Conservation (phyloP, 176 grass and related monocot species). For the Areca catechu region DNA sequence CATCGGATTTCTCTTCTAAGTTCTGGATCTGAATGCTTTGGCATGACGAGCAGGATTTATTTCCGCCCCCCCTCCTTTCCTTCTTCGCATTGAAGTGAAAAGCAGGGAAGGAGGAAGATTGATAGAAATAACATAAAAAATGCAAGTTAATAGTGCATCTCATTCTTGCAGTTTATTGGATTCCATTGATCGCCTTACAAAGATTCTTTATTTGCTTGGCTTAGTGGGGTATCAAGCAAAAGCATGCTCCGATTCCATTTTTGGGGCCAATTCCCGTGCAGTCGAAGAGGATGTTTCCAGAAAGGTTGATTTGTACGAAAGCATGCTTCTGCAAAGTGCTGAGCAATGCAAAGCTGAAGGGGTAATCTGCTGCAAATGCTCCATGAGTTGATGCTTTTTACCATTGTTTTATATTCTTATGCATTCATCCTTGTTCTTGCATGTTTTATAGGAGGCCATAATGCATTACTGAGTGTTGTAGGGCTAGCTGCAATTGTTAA, state of each 20-base stretch:
- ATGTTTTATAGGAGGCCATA: no score
- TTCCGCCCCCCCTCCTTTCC: no score
- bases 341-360: conserved; percentile 26
- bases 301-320: conserved; percentile 29
- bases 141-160: neutral
- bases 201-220: conserved; percentile 9
- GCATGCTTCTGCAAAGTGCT: conserved; percentile 33
- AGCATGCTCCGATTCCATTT: conserved; percentile 43
- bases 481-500: no score
- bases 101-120: no score
- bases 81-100: no score
- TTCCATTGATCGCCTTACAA: neutral
- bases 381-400: neutral
- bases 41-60: no score
- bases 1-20: neutral
- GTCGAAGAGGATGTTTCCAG: conserved; percentile 33
- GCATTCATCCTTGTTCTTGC: no score
- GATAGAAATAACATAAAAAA: neutral
- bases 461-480: no score
- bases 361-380: conserved; percentile 20
- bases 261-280: conserved; percentile 10
- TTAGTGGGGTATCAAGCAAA: conserved; percentile 67
- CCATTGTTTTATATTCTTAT: neutral
- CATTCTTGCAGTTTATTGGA: neutral
- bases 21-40: no score